Conservation (phyloP, 2,329 filamentous ascomycete genomes). For the Helotiales sp. region DNA sequence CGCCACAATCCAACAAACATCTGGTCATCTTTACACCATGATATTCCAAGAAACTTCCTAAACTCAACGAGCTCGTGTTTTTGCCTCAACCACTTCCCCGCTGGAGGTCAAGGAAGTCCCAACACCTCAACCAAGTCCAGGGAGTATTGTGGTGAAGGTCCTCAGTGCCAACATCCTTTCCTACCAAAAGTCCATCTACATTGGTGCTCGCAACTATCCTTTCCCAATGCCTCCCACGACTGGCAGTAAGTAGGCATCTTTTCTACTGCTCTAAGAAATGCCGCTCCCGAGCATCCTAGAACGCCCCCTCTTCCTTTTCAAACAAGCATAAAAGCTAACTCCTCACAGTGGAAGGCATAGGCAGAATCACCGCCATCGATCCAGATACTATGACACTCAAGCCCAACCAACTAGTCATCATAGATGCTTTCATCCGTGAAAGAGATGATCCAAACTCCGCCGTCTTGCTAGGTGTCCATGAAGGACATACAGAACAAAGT, state of each 20-base stretch:
- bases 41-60: no score
- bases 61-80: slow-evolving; percentile 31
- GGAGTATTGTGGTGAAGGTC: slow-evolving; percentile 43
- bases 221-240: slow-evolving; percentile 34
- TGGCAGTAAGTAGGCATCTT: no score
- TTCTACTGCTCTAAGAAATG: no score
- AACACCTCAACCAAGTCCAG: slow-evolving; percentile 35
- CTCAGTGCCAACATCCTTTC: slow-evolving; percentile 37
- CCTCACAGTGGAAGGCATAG: no score
- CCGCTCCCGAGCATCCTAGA: no score
- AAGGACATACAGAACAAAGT: slow-evolving; percentile 28
- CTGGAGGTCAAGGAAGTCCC: slow-evolving; percentile 33
- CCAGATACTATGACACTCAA: slow-evolving; percentile 35
- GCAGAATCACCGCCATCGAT: slow-evolving; percentile 35
- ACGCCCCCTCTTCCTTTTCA: no score
- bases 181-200: slow-evolving; percentile 41
- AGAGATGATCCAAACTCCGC: slow-evolving; percentile 36
- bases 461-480: slow-evolving; percentile 35
- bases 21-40: no score
- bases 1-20: no score
- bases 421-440: slow-evolving; percentile 37
- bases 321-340: no score
- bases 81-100: slow-evolving; percentile 22
- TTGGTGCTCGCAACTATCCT: slow-evolving; percentile 34
- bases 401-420: slow-evolving; percentile 37